phyloP scores from a whole-genome alignment of 257 asterid species.

The Capsicum pubescens region DNA sequence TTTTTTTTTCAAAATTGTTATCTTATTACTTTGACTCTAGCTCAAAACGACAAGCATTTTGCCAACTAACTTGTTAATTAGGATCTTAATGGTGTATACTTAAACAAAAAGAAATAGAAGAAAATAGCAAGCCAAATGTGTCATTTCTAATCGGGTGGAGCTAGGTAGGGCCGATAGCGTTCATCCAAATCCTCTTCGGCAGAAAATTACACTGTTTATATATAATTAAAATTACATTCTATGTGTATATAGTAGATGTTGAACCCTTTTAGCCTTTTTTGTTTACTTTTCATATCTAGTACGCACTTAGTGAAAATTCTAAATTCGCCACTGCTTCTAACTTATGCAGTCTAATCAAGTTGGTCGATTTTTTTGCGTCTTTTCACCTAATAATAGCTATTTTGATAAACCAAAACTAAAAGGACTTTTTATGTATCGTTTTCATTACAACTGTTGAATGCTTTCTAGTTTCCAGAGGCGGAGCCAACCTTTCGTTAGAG shows the following conservation, averaged over 20 bases:
- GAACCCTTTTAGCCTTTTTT: no score
- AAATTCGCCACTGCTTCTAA: no score
- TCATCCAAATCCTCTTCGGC: no score
- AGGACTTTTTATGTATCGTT: constrained; percentile 4
- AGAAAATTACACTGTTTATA: no score
- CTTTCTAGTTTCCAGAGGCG: background rate
- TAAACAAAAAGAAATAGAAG: background rate
- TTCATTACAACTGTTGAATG: background rate
- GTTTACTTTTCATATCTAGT: no score
- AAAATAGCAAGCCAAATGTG: background rate
- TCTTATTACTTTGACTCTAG: background rate
- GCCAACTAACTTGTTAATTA: background rate
- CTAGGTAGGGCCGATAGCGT: no score
- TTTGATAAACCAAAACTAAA: background rate
- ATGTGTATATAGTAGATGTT: no score
- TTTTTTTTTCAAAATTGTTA: background rate
- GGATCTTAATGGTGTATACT: background rate
- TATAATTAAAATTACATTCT: no score
- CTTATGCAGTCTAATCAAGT: background rate
- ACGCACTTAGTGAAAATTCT: no score
- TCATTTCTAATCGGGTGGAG: background rate
- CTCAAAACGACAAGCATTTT: background rate
- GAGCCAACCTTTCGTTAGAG: no score
- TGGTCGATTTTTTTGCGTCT: background rate
- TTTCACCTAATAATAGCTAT: background rate